Percentiles rank a stretch among this genome's conserved stretches.
These are phyloP conservation scores for Myriangium duriaei DNA, from an alignment of 2,329 filamentous ascomycete genomes.

Conservation along the genomic window DNA sequence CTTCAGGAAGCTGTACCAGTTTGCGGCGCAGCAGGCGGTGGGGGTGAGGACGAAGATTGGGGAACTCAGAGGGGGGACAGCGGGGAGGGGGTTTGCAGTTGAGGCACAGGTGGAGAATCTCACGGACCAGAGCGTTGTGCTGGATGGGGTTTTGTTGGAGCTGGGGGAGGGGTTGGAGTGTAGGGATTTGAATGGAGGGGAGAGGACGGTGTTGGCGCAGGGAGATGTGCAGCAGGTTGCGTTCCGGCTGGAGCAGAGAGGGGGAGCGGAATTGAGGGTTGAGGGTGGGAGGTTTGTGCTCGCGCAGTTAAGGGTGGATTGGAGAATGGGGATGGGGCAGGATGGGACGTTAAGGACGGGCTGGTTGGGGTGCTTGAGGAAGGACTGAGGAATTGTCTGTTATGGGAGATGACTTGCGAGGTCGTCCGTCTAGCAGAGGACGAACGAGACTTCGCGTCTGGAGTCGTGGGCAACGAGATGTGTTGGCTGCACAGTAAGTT, in stretches of 20 bases:
- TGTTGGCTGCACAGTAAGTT: no score
- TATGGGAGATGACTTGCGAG: no score
- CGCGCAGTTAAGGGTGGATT: constrained; percentile 74
- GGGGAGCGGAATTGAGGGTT: constrained; percentile 31
- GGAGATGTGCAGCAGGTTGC: constrained; percentile 53
- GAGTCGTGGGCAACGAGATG: no score
- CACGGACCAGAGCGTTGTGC: constrained; percentile 66
- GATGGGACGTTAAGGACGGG: constrained; percentile 78
- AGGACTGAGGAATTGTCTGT: constrained; percentile 2
- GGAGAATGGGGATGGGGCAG: constrained; percentile 84
- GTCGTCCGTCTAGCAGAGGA: no score
- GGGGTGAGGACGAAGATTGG: constrained; percentile 85
- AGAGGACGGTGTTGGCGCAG: constrained; percentile 41
- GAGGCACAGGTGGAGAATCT: constrained; percentile 96
- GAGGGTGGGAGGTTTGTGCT: constrained; percentile 46
- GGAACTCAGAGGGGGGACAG: constrained; percentile 35
- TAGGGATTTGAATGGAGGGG: constrained; percentile 15
- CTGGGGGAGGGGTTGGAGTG: constrained; percentile 19
- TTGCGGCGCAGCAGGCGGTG: constrained; percentile 79
- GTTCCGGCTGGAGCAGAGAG: constrained; percentile 47
- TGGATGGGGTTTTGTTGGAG: constrained; percentile 44
- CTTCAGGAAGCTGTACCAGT: constrained; percentile 93
- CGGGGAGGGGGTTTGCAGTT: constrained; percentile 52
- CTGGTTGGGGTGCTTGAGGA: constrained; percentile 34
- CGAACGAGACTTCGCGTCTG: no score